Evolutionary conservation across 2,329 filamentous ascomycete species (phyloP), one percentile per base, ranked within the genome.

Genomic region (Venturia aucupariae): DNA sequence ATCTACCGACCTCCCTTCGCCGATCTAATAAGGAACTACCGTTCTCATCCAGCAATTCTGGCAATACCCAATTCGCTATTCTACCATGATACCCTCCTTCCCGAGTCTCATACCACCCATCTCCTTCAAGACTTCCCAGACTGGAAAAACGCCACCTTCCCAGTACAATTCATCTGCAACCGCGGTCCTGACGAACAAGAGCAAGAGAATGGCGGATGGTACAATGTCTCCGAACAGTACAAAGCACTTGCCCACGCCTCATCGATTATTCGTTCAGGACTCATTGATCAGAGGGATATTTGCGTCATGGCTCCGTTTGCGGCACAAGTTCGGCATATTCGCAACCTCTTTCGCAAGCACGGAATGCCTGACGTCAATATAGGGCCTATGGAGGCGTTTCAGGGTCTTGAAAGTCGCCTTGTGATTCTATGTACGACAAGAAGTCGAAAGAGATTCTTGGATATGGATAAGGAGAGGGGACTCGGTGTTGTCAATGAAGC

Each of bases 341-440:
- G 78, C 42, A 65, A 69, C 4, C 44, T 70, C 10, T 75, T 78
- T 17, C 72, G 78, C 10, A 67, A 67, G 61, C 68, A 63, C 30
- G 60, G 69, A 7, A 67, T 77, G 10, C 72, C 73, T 68, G 70
- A 72, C 32, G 72, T 80, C 8, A 79, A 79, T 61, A 77, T 80
- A 54, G 78, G 78, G 1, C 78, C 78, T 2, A 68, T 79, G 41
- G 78, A 79, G 65, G 78, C 77, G 24, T 80, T 79, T 61, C 78
- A 80, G 66, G 78, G 78, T 0, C 70, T 79, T 6, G 78, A 80
- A 67, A 75, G 72, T 54, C 71, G 76, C 13, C 74, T 78, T 38
- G 74, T 80, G 17, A 76, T 80, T 59, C 68, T 80, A 7, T 79
- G 77, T 66, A 80, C 77, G 2, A 80, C 78, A 48, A 68, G 78